Conservation (phyloP, 495 filamentous ascomycete genomes). For the Zalerion maritima region DNA sequence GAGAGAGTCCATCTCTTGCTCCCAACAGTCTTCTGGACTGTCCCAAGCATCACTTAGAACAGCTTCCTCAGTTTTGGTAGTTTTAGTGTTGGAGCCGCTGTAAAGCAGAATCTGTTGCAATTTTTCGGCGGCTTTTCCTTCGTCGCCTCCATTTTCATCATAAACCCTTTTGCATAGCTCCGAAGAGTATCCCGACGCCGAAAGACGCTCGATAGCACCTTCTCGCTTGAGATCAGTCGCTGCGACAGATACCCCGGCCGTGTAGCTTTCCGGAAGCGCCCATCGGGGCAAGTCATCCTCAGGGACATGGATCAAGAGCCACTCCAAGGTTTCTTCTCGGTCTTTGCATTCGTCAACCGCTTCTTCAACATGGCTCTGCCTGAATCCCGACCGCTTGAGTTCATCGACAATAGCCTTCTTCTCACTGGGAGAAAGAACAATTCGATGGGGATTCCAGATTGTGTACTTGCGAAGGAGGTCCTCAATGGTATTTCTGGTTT, state of each 20-base stretch:
- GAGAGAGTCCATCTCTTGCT: conserved; percentile 67
- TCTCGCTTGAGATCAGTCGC: conserved; percentile 66
- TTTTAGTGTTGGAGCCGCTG: conserved; percentile 18
- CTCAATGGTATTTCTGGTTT: conserved; percentile 64
- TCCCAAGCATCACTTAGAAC: conserved; percentile 21
- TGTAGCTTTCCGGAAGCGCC: conserved; percentile 82
- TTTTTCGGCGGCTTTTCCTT: conserved; percentile 61
- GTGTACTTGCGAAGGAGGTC: conserved; percentile 56
- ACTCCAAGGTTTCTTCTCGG: conserved; percentile 77
- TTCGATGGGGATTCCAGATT: conserved; percentile 70
- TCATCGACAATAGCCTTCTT: conserved; percentile 53
- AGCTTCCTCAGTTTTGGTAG: conserved; percentile 12
- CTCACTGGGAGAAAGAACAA: conserved; percentile 44
- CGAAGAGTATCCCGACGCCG: conserved; percentile 64
- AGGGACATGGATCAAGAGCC: conserved; percentile 90
- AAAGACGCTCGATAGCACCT: conserved; percentile 64
- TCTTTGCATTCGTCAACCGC: conserved; percentile 78
- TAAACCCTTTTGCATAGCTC: conserved; percentile 69
- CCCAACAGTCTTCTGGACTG: conserved; percentile 49
- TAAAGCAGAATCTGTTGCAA: conserved; percentile 56
- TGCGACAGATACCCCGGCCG: conserved; percentile 72
- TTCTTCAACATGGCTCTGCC: conserved; percentile 77
- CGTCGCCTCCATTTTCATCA: conserved; percentile 51
- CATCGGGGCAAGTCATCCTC: conserved; percentile 87
- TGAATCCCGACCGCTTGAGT: conserved; percentile 62